Base-by-base conservation (phyloP, 495 filamentous ascomycete species). In the Echria macrotheca region DNA sequence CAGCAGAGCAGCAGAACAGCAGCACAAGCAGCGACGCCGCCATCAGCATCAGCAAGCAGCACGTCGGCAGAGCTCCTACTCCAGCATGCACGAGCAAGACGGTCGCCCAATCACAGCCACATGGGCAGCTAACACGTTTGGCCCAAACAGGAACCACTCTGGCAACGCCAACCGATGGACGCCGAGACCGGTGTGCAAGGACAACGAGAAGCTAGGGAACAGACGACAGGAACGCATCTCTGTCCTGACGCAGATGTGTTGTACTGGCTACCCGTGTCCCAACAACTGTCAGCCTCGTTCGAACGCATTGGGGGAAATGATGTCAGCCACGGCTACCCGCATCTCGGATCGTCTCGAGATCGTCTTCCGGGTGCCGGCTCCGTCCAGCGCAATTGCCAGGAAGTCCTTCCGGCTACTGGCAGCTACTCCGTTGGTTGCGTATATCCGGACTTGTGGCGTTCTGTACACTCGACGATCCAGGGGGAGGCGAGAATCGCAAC, bases 111-210 rank as follows among this genome's bases (percentile, higher is more conserved):
- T n/a, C 38, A 41, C 12, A 22, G 19, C 22, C 38, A 21, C 17
- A 41, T 41, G 38, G 7, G 38, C 21, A 23, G 38, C 38, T 41
- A 23, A 41, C 38, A 41, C 24, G 38, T 41, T 41, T 21, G 38
- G 38, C 38, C 38, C n/a, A 22, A 21, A 22, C 38, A 41, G 38
- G 38, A 4, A 41, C 7, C n/a, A 14, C 38, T 3, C 8, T 21
- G 6, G 38, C 7, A 12, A 12, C 28, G 12, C 12, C 28, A 31
- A 31, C 28, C 12, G 22, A 21, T 23, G 5, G 38, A 41, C 6
- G 11, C 38, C 38, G 38, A 41, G 21, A 41, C 38, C 38, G 38
- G 38, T 41, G 38, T 17, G 35, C n/a, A n/a, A 37, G 35, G 35
- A 18, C 35, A 37, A 14, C 21, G 35, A 14, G 21, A 37, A 37